Evolutionary conservation across 176 grass and related monocot species (phyloP).

Genomic region (Luzula sylvatica): DNA sequence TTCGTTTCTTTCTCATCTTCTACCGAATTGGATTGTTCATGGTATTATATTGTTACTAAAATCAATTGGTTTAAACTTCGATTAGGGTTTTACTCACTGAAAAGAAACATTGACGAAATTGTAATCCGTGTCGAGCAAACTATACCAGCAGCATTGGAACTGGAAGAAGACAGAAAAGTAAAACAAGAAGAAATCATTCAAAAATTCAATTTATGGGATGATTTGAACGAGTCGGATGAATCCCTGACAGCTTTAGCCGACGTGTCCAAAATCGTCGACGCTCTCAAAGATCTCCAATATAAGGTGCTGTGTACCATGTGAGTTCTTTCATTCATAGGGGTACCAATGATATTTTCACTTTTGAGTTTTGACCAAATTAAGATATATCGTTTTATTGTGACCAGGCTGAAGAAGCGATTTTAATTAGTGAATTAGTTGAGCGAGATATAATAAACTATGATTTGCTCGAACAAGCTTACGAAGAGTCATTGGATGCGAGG

Average conservation of each 20-base stretch:
- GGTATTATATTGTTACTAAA: neutral
- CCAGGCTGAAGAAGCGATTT: conserved; percentile 89
- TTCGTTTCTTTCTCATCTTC: neutral
- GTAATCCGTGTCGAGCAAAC: conserved; percentile 50
- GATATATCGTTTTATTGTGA: neutral
- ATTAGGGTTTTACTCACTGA: conserved; percentile 68
- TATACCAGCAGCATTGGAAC: conserved; percentile 43
- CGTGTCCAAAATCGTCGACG: conserved; percentile 53
- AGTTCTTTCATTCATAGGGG: conserved; percentile 13
- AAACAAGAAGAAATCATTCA: conserved; percentile 56
- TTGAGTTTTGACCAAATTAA: neutral
- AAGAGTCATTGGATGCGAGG: conserved; percentile 56
- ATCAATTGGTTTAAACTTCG: neutral
- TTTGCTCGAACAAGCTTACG: conserved; percentile 78
- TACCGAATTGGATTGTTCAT: neutral
- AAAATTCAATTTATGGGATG: conserved; percentile 53
- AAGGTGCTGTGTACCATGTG: conserved; percentile 54
- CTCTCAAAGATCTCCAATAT: conserved; percentile 78
- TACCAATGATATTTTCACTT: no score
- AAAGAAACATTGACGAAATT: conserved; percentile 74
- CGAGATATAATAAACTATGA: conserved; percentile 72
- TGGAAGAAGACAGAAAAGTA: conserved; percentile 65
- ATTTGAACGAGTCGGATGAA: conserved; percentile 52
- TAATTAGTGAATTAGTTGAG: conserved; percentile 78
- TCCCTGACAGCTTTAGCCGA: conserved; percentile 59